Percentiles rank a stretch among this genome's conserved stretches.
These are phyloP conservation scores for Phytophthora cryptogea DNA, from an alignment of 352 stramenopile genomes.

Conservation along the genomic window DNA sequence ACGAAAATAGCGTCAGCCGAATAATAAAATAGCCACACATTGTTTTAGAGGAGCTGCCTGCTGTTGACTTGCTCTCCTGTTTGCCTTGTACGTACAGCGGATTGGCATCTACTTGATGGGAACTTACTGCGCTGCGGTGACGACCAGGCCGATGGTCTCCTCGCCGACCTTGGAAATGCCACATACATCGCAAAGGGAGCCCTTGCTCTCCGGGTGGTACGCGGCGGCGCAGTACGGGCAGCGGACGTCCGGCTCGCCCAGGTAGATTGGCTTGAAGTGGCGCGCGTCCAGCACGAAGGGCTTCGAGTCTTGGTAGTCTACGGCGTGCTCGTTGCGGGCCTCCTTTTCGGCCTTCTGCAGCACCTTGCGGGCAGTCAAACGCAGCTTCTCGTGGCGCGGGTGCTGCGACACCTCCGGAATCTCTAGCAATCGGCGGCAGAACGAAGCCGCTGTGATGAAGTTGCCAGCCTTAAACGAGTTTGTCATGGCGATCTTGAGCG, in stretches of 20 bases:
- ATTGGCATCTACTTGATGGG: constrained; percentile 9
- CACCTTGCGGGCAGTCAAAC: constrained; percentile 96
- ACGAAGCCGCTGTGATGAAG: constrained; percentile 98
- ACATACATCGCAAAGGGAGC: constrained; percentile 93
- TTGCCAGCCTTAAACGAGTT: constrained; percentile 99
- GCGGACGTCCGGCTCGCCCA: constrained; percentile 85
- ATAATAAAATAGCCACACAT: constrained; percentile 31
- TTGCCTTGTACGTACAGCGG: constrained; percentile 1
- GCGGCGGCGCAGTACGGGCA: constrained; percentile 96
- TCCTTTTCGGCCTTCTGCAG: constrained; percentile 99
- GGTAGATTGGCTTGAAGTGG: constrained; percentile 96
- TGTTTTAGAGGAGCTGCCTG: constrained; percentile 12
- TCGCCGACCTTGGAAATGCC: constrained; percentile 93
- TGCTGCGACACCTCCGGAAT: constrained; percentile 95
- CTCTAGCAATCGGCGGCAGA: constrained; percentile 98
- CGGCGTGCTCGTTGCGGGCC: constrained; percentile 96
- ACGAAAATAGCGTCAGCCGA: background rate
- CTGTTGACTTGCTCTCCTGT: background rate
- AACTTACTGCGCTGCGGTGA: constrained; percentile 61
- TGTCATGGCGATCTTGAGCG: constrained; percentile 99
- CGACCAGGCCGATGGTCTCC: constrained; percentile 95
- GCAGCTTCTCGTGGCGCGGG: constrained; percentile 93
- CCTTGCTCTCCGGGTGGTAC: constrained; percentile 90
- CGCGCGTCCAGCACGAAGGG: constrained; percentile 95
- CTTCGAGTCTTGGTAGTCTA: constrained; percentile 98